A percentile compares a stretch with the other conserved stretches of the same genome.
Evolutionary conservation across 208 protist genomes (phyloP).

Genomic region (Leishmania tropica): DNA sequence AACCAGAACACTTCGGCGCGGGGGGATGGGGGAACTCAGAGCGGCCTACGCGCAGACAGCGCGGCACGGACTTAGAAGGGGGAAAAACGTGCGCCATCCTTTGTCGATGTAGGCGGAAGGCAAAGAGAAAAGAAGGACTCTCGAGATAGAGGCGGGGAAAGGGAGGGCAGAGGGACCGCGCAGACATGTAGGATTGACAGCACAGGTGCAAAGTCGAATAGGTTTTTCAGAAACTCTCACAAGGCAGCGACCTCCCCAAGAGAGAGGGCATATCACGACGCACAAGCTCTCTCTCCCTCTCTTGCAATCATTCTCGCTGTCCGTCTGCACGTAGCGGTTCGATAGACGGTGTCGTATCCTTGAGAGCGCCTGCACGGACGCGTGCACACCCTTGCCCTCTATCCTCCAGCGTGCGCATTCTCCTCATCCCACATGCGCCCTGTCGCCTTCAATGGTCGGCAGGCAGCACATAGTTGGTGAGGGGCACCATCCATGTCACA

Average conservation of each 20-base stretch:
- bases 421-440: not conserved
- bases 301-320: not conserved
- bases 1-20: not conserved
- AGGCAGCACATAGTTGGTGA: slow-evolving; percentile 75
- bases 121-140: not conserved
- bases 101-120: not conserved
- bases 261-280: not conserved
- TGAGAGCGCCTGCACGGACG: not conserved
- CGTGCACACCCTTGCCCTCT: not conserved
- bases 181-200: not conserved
- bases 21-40: too few species aligned
- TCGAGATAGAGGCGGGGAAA: not conserved
- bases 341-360: not conserved
- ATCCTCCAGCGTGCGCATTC: not conserved
- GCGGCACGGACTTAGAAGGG: not conserved
- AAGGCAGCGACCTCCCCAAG: not conserved
- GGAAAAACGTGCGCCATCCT: not conserved
- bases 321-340: not conserved
- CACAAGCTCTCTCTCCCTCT: not conserved
- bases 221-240: not conserved
- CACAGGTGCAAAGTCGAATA: not conserved
- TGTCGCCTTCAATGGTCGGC: not conserved
- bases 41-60: not conserved
- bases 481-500: slow-evolving; percentile 86
- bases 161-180: not conserved